Base-by-base conservation (phyloP, 2,329 filamentous ascomycete genomes). In the Talaromyces sp. region DNA sequence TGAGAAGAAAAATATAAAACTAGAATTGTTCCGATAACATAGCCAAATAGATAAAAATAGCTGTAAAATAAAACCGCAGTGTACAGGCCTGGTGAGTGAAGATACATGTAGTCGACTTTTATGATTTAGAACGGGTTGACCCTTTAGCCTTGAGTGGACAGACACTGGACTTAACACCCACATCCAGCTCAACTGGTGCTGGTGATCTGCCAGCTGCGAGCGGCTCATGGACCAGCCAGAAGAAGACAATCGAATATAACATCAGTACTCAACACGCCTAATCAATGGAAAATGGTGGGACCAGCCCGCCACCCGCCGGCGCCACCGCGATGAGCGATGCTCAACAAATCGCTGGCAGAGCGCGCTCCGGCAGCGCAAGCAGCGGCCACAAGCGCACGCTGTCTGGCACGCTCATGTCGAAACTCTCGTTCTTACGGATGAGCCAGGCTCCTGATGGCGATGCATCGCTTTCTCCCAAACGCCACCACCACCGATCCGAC, bases 341-440 rank as follows among this genome's bases (percentile, higher is more conserved):
- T 30, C 32, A 47, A 19, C 42, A 47, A 15, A 13, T 65, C 61
- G 61, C 70, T 44, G 69, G 67, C 60, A 70, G 72, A 58, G 55
- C 69, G 49, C 74, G 71, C 61, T 72, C 73, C 15, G 68, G 69
- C 67, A 72, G 65, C 69, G 64, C 72, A 70, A 62, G 57, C 66
- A 65, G 60, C 30, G 57, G 63, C 63, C 67, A 62, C 65, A 64
- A 62, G 70, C 80, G 85, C 71, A 85, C 77, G 68, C 75, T 84
- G 57, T 89, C 86, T 28, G 85, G 85, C 36, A 85, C 85, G 62
- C 79, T 93, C 51, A 78, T 93, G 32, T 88, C 88, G 47, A 85
- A 84, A 65, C 80, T 93, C 58, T 85, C 88, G 47, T 91, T 93
- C 71, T 77, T 93, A 65, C 85, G 87, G 54, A 74, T 73, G 69